phyloP scores from a whole-genome alignment of 225 moss, liverwort and hornwort genomes.

The Sphagnum tenellum region DNA sequence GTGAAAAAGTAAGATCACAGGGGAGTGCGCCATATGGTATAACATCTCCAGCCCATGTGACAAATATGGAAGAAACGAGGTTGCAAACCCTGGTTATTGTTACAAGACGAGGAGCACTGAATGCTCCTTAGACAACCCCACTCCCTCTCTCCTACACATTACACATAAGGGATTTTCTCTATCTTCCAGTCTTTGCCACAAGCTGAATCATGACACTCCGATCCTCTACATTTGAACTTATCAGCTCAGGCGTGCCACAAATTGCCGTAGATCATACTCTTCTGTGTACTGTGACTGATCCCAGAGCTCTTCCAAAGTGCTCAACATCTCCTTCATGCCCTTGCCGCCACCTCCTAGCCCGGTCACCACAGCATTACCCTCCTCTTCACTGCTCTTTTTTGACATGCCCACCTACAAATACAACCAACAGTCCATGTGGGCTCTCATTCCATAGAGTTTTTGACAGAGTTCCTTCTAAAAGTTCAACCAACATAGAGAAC shows the following conservation, averaged over 20 bases:
- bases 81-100: conserved; percentile 4
- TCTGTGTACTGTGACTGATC: conserved; percentile 91
- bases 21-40: too few relatives aligned
- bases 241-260: conserved; percentile 66
- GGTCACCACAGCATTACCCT: conserved; percentile 34
- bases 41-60: too few relatives aligned
- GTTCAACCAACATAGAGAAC: too few relatives aligned
- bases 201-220: too few relatives aligned
- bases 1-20: too few relatives aligned
- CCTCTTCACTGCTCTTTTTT: conserved; percentile 46
- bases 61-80: background rate
- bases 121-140: too few relatives aligned
- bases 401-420: conserved; percentile 33
- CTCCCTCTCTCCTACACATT: too few relatives aligned
- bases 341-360: conserved; percentile 50
- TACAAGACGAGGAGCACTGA: background rate
- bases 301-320: conserved; percentile 78
- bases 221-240: conserved; percentile 8
- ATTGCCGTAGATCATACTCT: conserved; percentile 80
- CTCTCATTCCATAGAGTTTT: too few relatives aligned
- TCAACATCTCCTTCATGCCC: conserved; percentile 78
- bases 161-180: too few relatives aligned
- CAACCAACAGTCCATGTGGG: background rate
- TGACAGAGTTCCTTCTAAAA: too few relatives aligned
- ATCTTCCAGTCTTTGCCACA: too few relatives aligned